These are phyloP conservation scores for Hanseniaspora opuntiae DNA, from an alignment of 805 yeast genomes.

Conservation along the genomic window DNA sequence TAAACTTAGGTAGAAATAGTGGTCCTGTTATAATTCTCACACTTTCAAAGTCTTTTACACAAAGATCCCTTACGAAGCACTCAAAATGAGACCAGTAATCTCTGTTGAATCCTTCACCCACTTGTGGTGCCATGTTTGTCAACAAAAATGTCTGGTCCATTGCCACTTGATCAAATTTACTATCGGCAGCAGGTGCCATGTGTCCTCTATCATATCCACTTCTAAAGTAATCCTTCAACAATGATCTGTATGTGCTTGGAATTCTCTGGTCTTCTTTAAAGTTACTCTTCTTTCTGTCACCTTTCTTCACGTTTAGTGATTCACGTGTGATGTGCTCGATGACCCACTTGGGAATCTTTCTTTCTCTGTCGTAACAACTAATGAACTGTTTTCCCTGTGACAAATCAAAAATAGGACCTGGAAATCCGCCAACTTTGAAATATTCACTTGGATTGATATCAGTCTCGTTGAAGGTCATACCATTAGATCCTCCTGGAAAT, in stretches of 20 bases:
- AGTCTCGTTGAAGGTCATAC: constrained; percentile 10
- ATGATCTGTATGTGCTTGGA: constrained; percentile 64
- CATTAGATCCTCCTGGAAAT: constrained; percentile 11
- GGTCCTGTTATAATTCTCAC: constrained; percentile 93
- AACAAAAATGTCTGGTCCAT: constrained; percentile 89
- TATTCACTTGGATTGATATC: constrained; percentile 60
- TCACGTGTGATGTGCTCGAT: constrained; percentile 76
- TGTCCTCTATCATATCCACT: constrained; percentile 96
- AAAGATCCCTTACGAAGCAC: constrained; percentile 68
- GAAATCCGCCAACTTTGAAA: constrained; percentile 75
- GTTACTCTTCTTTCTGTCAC: constrained; percentile 66
- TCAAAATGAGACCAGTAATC: constrained; percentile 98
- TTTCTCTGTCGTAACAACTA: constrained; percentile 73
- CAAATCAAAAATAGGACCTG: constrained; percentile 86
- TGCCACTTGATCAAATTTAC: constrained; percentile 75
- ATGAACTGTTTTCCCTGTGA: constrained; percentile 62
- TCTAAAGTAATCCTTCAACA: constrained; percentile 75
- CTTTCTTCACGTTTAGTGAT: constrained; percentile 40
- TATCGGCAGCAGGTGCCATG: constrained; percentile 95
- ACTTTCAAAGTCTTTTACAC: constrained; percentile 45
- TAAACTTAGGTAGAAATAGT: constrained; percentile 64
- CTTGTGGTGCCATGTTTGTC: constrained; percentile 91
- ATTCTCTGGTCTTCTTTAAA: constrained; percentile 78
- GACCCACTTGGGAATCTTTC: constrained; percentile 74
- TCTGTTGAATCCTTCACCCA: constrained; percentile 92